Base-by-base conservation (phyloP, 2,329 filamentous ascomycete genomes). In the Penicillium verrucosum region DNA sequence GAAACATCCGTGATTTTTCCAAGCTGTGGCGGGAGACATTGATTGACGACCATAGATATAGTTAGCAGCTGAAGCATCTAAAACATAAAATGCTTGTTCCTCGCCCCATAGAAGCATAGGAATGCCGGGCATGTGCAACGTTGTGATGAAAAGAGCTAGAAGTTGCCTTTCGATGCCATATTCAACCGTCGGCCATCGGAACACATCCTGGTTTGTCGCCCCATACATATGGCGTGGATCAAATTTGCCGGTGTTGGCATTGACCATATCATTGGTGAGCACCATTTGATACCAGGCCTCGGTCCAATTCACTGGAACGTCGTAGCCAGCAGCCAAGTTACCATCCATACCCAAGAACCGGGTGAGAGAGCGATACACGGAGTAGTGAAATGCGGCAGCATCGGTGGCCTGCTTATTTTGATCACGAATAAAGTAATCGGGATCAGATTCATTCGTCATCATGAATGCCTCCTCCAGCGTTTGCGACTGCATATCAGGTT, bases 1-100 rank as follows among this genome's bases (percentile, higher is more conserved):
- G 70, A 87, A 87, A 67, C 85, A 88, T 6, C 85, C 85, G 62
- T 88, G 85, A 36, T 80, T 77, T 62, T 85, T 82, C 85, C 85
- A 88, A 2, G 85, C 85, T 3, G 80, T 80, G 2, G 83, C 77
- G 3, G 83, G 79, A 9, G 82, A 81, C 80, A 88, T 86, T 2
- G 85, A 74, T 66, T 85, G 82, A 62, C 85, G 81, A 21, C 85
- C 85, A 66, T 84, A 88, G 41, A 88, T 79, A 65, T 88, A 88
- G 64, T 88, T 87, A 56, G 75, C 74, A 5, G 85, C 85, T 0
- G 85, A 86, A 57, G 82, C 86, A 65, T 88, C 85, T 3, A 87
- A 72, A 0, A 86, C 73, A 62, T 87, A 87, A 59, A 84, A 85
- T 0, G 81, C 82, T 70, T 88, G 85, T 65, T 88, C 85, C 66